Evolutionary conservation across 2,329 filamentous ascomycete genomes (phyloP).

Genomic region (Orbilia ellipsospora): DNA sequence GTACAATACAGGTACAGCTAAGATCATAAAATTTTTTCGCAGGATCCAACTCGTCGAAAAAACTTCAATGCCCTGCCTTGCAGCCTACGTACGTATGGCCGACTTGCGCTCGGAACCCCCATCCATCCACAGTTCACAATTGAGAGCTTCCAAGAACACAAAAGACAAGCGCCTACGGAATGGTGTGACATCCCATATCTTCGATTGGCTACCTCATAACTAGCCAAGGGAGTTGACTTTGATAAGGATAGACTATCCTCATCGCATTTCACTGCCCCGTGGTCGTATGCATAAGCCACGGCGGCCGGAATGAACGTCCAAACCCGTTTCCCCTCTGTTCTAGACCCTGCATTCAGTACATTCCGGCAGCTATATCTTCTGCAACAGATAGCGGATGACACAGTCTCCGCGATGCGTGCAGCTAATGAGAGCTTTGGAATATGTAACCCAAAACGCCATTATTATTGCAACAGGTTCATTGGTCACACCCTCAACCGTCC

Average conservation of each 20-base stretch:
- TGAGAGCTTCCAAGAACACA: neutral
- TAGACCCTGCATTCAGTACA: neutral
- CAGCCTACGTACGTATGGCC: too few species aligned
- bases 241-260: too few species aligned
- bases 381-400: neutral
- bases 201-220: neutral
- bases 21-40: neutral
- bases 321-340: neutral
- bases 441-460: neutral
- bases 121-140: too few species aligned
- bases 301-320: too few species aligned
- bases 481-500: neutral
- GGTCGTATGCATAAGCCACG: too few species aligned
- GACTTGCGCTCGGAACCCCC: too few species aligned
- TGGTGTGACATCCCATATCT: conserved; percentile 7
- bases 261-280: too few species aligned
- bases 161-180: neutral
- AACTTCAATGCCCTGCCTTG: too few species aligned
- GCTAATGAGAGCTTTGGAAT: neutral
- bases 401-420: neutral
- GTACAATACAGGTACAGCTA: conserved; percentile 8
- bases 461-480: neutral
- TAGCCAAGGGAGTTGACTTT: too few species aligned
- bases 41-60: too few species aligned
- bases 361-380: neutral